A percentile compares a stretch with the other conserved stretches of the same genome.
Evolutionary conservation across 805 yeast species (phyloP).

Genomic region (Wickerhamiella lipophila): DNA sequence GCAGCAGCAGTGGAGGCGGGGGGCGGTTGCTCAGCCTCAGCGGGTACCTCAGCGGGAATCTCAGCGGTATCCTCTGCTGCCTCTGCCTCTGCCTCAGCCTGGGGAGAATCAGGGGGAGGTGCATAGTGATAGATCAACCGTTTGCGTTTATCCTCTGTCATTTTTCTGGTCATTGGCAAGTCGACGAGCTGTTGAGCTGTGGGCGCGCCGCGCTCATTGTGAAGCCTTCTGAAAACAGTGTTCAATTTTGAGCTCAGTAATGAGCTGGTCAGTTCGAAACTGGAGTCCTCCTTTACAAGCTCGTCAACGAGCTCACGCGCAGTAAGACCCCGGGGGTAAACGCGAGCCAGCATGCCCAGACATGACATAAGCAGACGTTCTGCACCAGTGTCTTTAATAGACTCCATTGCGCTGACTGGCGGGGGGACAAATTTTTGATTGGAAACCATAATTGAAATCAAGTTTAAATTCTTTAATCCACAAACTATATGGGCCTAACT

Average conservation of each 20-base stretch:
- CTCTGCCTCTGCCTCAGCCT: not conserved
- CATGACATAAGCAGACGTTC: slow-evolving; percentile 15
- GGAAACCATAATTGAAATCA: not conserved
- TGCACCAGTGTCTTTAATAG: not conserved
- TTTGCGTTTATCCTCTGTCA: slow-evolving; percentile 23
- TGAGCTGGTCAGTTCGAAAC: slow-evolving; percentile 18
- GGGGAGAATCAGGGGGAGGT: slow-evolving; percentile 9
- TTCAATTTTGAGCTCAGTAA: slow-evolving; percentile 27
- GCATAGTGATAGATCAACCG: slow-evolving; percentile 25
- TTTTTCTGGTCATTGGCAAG: slow-evolving; percentile 24
- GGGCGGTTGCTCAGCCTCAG: too few relatives aligned
- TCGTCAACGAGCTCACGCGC: slow-evolving; percentile 24
- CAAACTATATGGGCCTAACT: not conserved
- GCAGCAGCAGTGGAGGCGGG: too few relatives aligned
- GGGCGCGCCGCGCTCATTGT: slow-evolving; percentile 20
- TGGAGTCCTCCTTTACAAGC: slow-evolving; percentile 11
- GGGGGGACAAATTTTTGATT: not conserved
- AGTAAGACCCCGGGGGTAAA: slow-evolving; percentile 24
- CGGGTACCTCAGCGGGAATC: not conserved
- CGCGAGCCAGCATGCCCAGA: slow-evolving; percentile 18
- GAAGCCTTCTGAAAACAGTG: slow-evolving; percentile 25
- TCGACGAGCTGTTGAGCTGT: slow-evolving; percentile 15
- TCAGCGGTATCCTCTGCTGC: not conserved
- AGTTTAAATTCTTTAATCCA: not conserved
- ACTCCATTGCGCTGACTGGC: not conserved